Evolutionary conservation across 2,329 filamentous ascomycete species (phyloP).

Genomic region (Ophiostoma piceae): DNA sequence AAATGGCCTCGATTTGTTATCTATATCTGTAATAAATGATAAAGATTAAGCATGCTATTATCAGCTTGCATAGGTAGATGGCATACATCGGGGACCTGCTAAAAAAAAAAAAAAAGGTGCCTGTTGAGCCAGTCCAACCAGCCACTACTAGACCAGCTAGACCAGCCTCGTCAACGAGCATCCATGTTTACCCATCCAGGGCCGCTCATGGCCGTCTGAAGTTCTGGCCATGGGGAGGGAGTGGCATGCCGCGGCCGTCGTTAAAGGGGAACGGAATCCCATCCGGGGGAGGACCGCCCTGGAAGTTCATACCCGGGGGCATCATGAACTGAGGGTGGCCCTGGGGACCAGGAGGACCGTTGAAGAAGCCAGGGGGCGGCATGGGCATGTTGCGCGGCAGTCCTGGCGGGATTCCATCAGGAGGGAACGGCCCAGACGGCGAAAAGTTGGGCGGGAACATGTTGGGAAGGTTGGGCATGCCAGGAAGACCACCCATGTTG

Average conservation of each 20-base stretch:
- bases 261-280: constrained; percentile 46
- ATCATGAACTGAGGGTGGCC: constrained; percentile 46
- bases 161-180: background rate
- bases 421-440: constrained; percentile 41
- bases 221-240: constrained; percentile 25
- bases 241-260: constrained; percentile 40
- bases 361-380: constrained; percentile 56
- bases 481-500: constrained; percentile 17
- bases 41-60: background rate
- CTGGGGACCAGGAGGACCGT: constrained; percentile 29
- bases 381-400: constrained; percentile 51
- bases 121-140: background rate
- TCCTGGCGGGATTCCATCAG: constrained; percentile 44
- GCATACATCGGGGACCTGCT: background rate
- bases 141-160: background rate
- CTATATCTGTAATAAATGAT: no score
- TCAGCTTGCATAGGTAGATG: background rate
- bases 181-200: background rate
- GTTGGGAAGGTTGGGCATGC: constrained; percentile 23
- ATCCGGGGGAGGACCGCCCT: constrained; percentile 51
- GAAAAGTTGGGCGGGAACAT: constrained; percentile 57
- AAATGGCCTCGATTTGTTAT: background rate
- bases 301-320: constrained; percentile 53
- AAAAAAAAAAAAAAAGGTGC: constrained; percentile 11
- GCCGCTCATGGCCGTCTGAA: constrained; percentile 3